Evolutionary conservation across 2,329 filamentous ascomycete species (phyloP), one percentile per base, ranked within the genome.

Genomic region (Phialemoniopsis sp.): DNA sequence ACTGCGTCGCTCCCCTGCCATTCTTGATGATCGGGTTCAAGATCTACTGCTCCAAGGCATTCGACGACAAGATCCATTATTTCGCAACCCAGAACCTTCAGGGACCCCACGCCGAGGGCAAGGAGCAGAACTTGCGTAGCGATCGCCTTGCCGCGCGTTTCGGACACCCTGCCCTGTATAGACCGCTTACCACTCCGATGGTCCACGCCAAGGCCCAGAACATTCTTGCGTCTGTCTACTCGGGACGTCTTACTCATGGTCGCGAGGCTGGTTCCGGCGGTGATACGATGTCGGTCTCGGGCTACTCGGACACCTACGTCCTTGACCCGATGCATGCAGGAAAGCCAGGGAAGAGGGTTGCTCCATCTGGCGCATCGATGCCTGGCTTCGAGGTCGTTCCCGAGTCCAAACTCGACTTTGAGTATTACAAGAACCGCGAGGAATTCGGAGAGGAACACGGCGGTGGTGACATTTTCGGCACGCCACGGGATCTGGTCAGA

Each of bases 111-210:
- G 57, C 62, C 8, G 73, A 78, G 48, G 60, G 46, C 26, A 80
- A 78, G 58, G 70, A 77, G 39, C 64, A 67, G 37, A 68, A 70
- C 13, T 57, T 69, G 58, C 78, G 75, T 52, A 82, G 64, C 56
- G 89, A 85, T 60, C 85, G 78, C 53, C 76, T 89, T 40, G 85
- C 78, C 43, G 81, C 80, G 17, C 78, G 87, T 18, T 98, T 96
- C 57, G 90, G 89, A 3, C 89, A 98, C 58, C 93, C 91, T 2
- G 89, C 87, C 5, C 73, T 97, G 13, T 95, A 93, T 68, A 87
- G 86, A 60, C 85, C 87, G 4, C 73, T 97, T 15, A 90, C 91
- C 51, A 95, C 89, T 0, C 91, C 91, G 3, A 96, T 97, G 90
- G 91, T 97, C 4, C 85, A 94, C 53, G 85, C 88, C 39, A 95